Percentiles rank a stretch among this genome's conserved stretches.
These are phyloP conservation scores for Durotheca rogersii DNA, from an alignment of 495 filamentous ascomycete species.

Conservation along the genomic window DNA sequence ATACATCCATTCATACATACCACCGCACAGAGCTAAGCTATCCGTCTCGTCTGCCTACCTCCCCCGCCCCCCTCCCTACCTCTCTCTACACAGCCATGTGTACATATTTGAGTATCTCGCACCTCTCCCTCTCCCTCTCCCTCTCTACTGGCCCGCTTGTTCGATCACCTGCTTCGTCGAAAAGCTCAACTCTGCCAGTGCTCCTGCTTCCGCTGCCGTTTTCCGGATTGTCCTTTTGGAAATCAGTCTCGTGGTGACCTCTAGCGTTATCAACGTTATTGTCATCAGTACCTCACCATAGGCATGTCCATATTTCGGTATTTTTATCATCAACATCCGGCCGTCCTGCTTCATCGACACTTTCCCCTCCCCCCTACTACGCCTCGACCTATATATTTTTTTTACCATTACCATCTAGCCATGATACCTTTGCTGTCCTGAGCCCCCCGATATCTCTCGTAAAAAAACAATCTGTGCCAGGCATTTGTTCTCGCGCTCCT, in stretches of 20 bases:
- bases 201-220: slow-evolving; percentile 12
- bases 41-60: too few species aligned
- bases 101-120: too few species aligned
- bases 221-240: background rate
- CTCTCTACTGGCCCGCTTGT: background rate
- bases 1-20: too few species aligned
- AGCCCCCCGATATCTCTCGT: too few species aligned
- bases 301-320: slow-evolving; percentile 6
- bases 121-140: background rate
- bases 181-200: slow-evolving; percentile 8
- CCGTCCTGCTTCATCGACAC: slow-evolving; percentile 1
- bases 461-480: slow-evolving; percentile 10
- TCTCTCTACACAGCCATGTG: too few species aligned
- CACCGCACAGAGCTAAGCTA: too few species aligned
- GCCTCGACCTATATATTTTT: slow-evolving; percentile 17
- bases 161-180: too few species aligned
- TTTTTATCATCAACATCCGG: background rate
- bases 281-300: slow-evolving; percentile 10
- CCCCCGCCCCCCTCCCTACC: too few species aligned
- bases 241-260: background rate
- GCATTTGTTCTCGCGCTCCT: slow-evolving; percentile 7
- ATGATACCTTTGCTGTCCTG: slow-evolving; percentile 8
- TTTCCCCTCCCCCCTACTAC: slow-evolving; percentile 11
- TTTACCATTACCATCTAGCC: background rate
- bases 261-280: slow-evolving; percentile 11